phyloP scores from a whole-genome alignment of 306 rosid genomes.

The Ceratonia siliqua region DNA sequence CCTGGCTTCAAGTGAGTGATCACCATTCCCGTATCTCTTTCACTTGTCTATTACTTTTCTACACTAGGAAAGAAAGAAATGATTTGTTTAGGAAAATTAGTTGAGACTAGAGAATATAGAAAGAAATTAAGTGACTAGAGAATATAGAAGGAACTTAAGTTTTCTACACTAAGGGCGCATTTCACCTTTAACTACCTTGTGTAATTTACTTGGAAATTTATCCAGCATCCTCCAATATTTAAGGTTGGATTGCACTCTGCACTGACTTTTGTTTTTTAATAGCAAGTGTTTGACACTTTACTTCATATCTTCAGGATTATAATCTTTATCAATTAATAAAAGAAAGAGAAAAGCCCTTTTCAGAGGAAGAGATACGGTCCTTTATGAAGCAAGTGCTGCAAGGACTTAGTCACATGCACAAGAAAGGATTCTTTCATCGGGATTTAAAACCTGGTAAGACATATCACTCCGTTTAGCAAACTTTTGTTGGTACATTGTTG shows the following conservation, averaged over 20 bases:
- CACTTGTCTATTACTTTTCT: too few species aligned
- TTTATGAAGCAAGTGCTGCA: slow-evolving; percentile 69
- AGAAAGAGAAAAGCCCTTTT: slow-evolving; percentile 65
- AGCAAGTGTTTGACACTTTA: slow-evolving; percentile 37
- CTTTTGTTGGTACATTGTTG: slow-evolving; percentile 18
- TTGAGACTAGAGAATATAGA: background rate
- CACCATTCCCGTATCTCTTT: too few species aligned
- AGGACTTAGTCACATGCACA: slow-evolving; percentile 79
- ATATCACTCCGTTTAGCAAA: slow-evolving; percentile 1
- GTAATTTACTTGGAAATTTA: slow-evolving; percentile 10
- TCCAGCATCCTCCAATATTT: slow-evolving; percentile 18
- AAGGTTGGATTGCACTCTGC: slow-evolving; percentile 30
- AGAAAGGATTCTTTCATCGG: slow-evolving; percentile 74
- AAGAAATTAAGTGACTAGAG: background rate
- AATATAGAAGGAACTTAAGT: background rate
- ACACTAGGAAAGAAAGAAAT: background rate
- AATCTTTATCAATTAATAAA: slow-evolving; percentile 82
- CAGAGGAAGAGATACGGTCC: slow-evolving; percentile 72
- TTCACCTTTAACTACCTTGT: background rate
- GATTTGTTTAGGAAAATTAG: background rate
- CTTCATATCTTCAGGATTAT: slow-evolving; percentile 56
- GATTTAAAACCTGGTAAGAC: slow-evolving; percentile 81
- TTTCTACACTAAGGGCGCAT: background rate
- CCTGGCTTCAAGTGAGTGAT: too few species aligned
- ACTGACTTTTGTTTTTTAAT: slow-evolving; percentile 15